Conservation (phyloP, 1,284 basidiomycete species). For the Kalmanozyma brasiliensis region DNA sequence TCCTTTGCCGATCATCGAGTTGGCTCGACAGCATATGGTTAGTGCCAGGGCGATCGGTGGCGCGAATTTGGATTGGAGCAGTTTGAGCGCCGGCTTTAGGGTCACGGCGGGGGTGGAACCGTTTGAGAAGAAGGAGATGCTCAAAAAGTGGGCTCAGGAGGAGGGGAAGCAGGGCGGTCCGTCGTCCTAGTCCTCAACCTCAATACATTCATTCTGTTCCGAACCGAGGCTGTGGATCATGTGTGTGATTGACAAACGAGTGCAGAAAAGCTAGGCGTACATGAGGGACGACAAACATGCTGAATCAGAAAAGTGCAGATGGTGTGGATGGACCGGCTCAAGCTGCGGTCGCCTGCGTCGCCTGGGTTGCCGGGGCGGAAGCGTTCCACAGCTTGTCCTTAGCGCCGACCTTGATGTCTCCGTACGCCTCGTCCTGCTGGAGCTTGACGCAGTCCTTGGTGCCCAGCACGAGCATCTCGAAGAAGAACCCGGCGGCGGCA, state of each 20-base stretch:
- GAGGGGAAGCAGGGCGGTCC: slow-evolving; percentile 1
- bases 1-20: slow-evolving; percentile 76
- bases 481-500: slow-evolving; percentile 95
- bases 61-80: slow-evolving; percentile 77
- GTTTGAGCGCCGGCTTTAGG: slow-evolving; percentile 76
- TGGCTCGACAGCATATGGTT: slow-evolving; percentile 49
- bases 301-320: neutral
- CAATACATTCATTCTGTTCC: too few species aligned
- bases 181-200: too few species aligned
- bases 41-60: slow-evolving; percentile 73
- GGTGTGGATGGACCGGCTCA: neutral
- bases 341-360: slow-evolving; percentile 5
- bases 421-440: slow-evolving; percentile 77
- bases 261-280: slow-evolving; percentile 15
- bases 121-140: slow-evolving; percentile 69
- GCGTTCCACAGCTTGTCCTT: slow-evolving; percentile 78
- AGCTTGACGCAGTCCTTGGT: slow-evolving; percentile 89
- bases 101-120: slow-evolving; percentile 77
- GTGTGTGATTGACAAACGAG: neutral
- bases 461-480: slow-evolving; percentile 91
- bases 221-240: too few species aligned
- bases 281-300: slow-evolving; percentile 8
- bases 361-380: slow-evolving; percentile 17
- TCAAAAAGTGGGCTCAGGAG: slow-evolving; percentile 44
- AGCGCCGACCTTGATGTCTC: slow-evolving; percentile 83